Evolutionary conservation across 192 early-diverging fungal genomes (phyloP), one percentile per base, ranked within the genome.

Genomic region (Blastocladiella britannica): DNA sequence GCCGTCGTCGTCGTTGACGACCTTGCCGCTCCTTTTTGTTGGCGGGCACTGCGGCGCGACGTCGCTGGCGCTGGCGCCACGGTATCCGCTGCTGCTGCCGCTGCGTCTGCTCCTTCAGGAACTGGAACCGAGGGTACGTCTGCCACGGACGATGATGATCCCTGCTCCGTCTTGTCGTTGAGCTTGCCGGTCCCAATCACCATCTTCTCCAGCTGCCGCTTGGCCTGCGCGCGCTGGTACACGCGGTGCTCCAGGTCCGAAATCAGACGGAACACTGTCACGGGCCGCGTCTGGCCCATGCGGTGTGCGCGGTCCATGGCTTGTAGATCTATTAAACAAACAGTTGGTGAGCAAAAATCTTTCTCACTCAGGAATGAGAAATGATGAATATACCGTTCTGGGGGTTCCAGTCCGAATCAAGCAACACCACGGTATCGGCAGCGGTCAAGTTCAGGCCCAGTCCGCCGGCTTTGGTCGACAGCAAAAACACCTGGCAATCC

Each of bases 261-360:
- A 12, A 99, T 82, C 65, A 99, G 89, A 25, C 96, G 81, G 67
- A 94, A 99, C 9, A 99, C 93, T 30, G 92, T 90, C 15, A 99
- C 96, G n/a, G 82, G 76, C 60, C 91, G 93, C 66, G 87, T 99
- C 64, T 99, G 96, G 0, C 95, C 91, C 59, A 93, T 96, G 58
- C 96, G 87, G 69, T 97, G 92, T 7, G 92, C 93, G 37, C 96
- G 82, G 2, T 91, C 90, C 87, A 99, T 97, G 12, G 92, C 93
- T 71, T 93, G 91, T 62, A 93, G 67, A 64, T 99, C 91, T 54
- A 20, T 20, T 12, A n/a, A n/a, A n/a, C n/a, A n/a, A n/a, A n/a
- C n/a, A n/a, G n/a, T n/a, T n/a, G n/a, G n/a, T n/a, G n/a, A n/a
- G n/a, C n/a, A n/a, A n/a, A n/a, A n/a, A n/a, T n/a, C n/a, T n/a